Evolutionary conservation across 345 rosid genomes (phyloP).

Genomic region (Melaleuca quinquenervia): DNA sequence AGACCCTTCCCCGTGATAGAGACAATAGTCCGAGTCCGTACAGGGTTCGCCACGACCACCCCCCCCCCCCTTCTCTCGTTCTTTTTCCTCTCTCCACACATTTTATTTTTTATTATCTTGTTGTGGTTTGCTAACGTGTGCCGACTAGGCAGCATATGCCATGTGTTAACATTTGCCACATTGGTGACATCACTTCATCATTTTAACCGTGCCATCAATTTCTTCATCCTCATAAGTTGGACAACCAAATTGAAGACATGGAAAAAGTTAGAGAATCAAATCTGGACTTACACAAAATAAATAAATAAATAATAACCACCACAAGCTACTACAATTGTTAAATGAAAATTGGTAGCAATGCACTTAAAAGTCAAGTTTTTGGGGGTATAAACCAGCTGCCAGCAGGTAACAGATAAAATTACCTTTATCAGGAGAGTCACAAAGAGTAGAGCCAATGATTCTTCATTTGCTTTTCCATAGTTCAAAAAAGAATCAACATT

Average conservation of each 20-base stretch:
- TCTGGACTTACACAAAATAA: neutral
- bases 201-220: neutral
- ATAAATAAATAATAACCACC: neutral
- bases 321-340: neutral
- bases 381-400: neutral
- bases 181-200: neutral
- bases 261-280: neutral
- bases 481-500: slow-evolving; percentile 21
- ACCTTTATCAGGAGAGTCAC: slow-evolving; percentile 22
- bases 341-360: neutral
- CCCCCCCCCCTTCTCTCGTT: neutral
- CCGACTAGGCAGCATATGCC: neutral
- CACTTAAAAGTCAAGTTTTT: neutral
- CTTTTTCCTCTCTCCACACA: neutral
- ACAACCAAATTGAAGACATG: neutral
- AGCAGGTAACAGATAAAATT: neutral
- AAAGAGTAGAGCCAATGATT: slow-evolving; percentile 26
- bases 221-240: neutral
- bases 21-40: too few species aligned
- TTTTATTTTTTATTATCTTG: neutral
- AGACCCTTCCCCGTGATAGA: too few species aligned
- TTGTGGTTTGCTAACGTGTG: neutral
- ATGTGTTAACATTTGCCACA: neutral
- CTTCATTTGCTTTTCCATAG: slow-evolving; percentile 28
- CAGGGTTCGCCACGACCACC: too few species aligned